A percentile compares a stretch with the other conserved stretches of the same genome.
These are phyloP conservation scores for Dissoconium aciculare DNA, from an alignment of 2,329 filamentous ascomycete species.

Conservation along the genomic window DNA sequence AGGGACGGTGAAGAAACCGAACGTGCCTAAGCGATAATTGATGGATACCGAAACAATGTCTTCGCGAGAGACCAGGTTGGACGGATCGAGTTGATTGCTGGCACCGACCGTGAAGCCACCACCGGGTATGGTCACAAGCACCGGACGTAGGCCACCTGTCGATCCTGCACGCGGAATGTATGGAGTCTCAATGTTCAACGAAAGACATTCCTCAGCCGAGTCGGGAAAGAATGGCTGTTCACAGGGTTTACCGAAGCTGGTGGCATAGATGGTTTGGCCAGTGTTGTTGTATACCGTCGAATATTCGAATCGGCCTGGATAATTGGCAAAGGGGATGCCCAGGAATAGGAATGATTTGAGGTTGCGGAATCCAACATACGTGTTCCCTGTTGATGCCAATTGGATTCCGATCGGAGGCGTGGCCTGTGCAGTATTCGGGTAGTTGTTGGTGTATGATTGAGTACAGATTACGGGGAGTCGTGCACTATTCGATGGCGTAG, in stretches of 20 bases:
- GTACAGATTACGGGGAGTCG: conserved; percentile 37
- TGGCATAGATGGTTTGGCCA: conserved; percentile 33
- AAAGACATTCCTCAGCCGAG: conserved; percentile 33
- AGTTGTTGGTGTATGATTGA: conserved; percentile 28
- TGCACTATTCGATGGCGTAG: conserved; percentile 17
- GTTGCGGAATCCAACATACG: conserved; percentile 37
- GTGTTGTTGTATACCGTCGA: conserved; percentile 32
- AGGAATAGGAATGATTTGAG: conserved; percentile 38
- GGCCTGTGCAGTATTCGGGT: conserved; percentile 21
- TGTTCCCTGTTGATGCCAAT: conserved; percentile 30
- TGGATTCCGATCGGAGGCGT: conserved; percentile 27
- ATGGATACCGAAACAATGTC: conserved; percentile 45
- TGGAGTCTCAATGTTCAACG: conserved; percentile 36
- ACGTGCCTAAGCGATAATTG: conserved; percentile 45
- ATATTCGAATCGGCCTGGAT: conserved; percentile 31
- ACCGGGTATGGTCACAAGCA: conserved; percentile 40
- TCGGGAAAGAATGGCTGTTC: conserved; percentile 20
- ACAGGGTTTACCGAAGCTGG: conserved; percentile 32
- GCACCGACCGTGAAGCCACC: conserved; percentile 41
- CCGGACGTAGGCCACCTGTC: conserved; percentile 28
- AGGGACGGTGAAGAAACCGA: conserved; percentile 44
- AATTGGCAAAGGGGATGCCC: conserved; percentile 33
- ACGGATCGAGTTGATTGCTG: conserved; percentile 33
- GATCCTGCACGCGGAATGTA: conserved; percentile 28
- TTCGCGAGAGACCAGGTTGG: conserved; percentile 40